Evolutionary conservation across 805 yeast genomes (phyloP).

Genomic region (Saccharomycopsis fermentans): DNA sequence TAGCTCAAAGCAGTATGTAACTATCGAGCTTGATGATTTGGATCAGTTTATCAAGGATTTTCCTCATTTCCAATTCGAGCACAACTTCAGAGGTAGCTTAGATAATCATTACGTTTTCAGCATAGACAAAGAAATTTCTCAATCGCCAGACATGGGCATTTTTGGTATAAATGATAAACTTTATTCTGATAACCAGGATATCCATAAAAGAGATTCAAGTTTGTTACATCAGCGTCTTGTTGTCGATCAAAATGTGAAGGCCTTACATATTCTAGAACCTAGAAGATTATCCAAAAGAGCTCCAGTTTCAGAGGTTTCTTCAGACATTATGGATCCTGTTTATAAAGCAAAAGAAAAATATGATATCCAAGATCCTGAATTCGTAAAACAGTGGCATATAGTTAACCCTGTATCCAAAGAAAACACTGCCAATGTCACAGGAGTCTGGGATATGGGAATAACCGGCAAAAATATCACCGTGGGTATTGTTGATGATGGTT

Average conservation of each 20-base stretch:
- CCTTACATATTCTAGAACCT: constrained; percentile 48
- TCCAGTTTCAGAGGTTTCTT: constrained; percentile 36
- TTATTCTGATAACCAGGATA: constrained; percentile 12
- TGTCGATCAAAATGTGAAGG: constrained; percentile 26
- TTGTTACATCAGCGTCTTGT: constrained; percentile 18
- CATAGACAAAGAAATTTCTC: constrained; percentile 26
- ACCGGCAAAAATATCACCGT: constrained; percentile 78
- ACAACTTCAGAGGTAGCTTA: constrained; percentile 45
- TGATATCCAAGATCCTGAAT: constrained; percentile 73
- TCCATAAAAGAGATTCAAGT: constrained; percentile 10
- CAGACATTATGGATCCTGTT: constrained; percentile 34
- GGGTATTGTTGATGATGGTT: constrained; percentile 90
- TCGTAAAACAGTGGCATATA: constrained; percentile 86
- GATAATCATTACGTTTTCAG: constrained; percentile 63
- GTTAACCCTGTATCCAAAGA: constrained; percentile 64
- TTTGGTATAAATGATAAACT: constrained; percentile 14
- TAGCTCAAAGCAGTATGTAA: constrained; percentile 43
- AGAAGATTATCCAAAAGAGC: constrained; percentile 44
- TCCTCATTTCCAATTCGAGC: constrained; percentile 49
- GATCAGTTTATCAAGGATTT: constrained; percentile 29
- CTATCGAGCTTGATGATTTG: constrained; percentile 41
- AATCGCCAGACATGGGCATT: constrained; percentile 15
- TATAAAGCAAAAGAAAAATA: constrained; percentile 41
- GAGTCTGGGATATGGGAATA: constrained; percentile 72
- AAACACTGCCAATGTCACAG: constrained; percentile 77